Percentiles rank a stretch among this genome's conserved stretches.
These are phyloP conservation scores for Oryza punctata DNA, from an alignment of 176 grass and related monocot genomes.

Conservation along the genomic window DNA sequence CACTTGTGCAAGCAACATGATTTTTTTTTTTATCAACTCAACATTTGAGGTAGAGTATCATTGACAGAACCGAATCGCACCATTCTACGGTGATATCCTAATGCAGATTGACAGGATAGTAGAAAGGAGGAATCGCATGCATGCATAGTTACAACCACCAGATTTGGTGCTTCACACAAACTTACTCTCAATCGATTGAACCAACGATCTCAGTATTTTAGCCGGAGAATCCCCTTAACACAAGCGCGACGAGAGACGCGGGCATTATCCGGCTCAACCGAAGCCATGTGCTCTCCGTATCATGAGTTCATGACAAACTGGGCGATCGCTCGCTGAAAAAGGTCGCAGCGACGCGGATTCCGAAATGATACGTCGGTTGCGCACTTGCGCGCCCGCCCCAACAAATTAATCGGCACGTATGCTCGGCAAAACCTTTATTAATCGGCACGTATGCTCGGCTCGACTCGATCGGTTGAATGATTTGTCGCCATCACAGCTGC, in stretches of 20 bases:
- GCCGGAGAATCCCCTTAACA: conserved; percentile 11
- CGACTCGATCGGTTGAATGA: conserved; percentile 20
- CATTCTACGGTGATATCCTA: background rate
- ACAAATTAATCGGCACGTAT: background rate
- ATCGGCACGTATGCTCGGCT: background rate
- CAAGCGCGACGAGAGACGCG: conserved; percentile 3
- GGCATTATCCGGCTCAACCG: conserved; percentile 1
- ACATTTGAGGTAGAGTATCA: background rate
- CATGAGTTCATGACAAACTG: conserved; percentile 20
- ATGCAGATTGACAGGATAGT: background rate
- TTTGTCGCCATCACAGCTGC: conserved; percentile 29
- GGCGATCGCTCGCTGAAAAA: conserved; percentile 3
- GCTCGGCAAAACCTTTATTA: background rate
- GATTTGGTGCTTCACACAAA: conserved; percentile 15
- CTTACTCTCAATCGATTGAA: background rate
- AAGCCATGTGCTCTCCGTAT: conserved; percentile 51
- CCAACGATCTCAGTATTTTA: background rate
- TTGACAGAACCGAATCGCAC: conserved; percentile 4
- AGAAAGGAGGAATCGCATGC: background rate
- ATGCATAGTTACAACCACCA: conserved; percentile 12
- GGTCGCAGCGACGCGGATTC: conserved; percentile 14
- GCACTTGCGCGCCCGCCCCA: background rate
- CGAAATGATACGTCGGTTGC: conserved; percentile 35
- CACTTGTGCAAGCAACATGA: conserved; percentile 11
- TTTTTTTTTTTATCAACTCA: background rate